Percentiles rank a stretch among this genome's conserved stretches.
These are phyloP conservation scores for Solanum clarkiae DNA, from an alignment of 257 asterid genomes.

Conservation along the genomic window DNA sequence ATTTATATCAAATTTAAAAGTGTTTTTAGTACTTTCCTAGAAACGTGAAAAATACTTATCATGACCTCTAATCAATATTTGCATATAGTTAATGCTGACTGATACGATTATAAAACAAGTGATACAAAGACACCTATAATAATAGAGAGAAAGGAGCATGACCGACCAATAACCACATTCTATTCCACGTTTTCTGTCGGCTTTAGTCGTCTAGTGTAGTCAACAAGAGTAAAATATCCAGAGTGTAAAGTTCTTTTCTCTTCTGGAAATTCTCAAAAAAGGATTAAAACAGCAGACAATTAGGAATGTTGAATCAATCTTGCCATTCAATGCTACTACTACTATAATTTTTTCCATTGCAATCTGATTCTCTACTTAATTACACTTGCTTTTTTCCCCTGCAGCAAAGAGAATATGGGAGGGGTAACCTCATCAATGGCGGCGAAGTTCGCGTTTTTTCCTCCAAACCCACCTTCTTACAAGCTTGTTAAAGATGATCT, in stretches of 20 bases:
- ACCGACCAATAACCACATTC: not conserved
- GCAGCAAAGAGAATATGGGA: conserved; percentile 35
- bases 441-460: conserved; percentile 93
- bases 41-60: not conserved
- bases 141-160: not conserved
- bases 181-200: not conserved
- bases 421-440: conserved; percentile 99
- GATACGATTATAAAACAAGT: not conserved
- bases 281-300: not conserved
- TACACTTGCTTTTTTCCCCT: not conserved
- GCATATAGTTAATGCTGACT: too few relatives aligned
- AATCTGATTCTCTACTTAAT: not conserved
- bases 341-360: not conserved
- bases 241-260: not conserved
- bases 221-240: not conserved
- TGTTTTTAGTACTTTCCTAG: too few relatives aligned
- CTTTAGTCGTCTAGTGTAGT: not conserved
- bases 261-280: not conserved
- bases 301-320: not conserved
- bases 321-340: not conserved
- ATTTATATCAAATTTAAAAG: too few relatives aligned
- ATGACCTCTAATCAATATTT: too few relatives aligned
- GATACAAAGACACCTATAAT: not conserved
- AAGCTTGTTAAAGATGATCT: conserved; percentile 61
- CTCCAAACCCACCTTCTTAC: conserved; percentile 93